These are phyloP conservation scores for Macadamia tetraphylla DNA, from an alignment of 164 flowering plant species.

Conservation along the genomic window DNA sequence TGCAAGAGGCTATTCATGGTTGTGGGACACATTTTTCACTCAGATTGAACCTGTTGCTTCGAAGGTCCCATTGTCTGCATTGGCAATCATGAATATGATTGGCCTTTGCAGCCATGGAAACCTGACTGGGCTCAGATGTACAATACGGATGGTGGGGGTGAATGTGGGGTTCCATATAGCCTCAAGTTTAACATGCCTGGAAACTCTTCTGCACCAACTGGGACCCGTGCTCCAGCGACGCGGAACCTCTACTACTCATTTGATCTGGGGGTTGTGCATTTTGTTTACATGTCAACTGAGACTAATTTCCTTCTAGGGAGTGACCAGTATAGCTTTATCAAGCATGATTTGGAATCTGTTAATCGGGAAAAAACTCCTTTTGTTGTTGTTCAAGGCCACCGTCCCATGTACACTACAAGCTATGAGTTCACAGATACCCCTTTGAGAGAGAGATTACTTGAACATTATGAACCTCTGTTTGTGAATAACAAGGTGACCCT, in stretches of 20 bases:
- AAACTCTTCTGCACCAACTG: slow-evolving; percentile 75
- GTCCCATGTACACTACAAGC: slow-evolving; percentile 99
- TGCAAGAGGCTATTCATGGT: slow-evolving; percentile 92
- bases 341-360: slow-evolving; percentile 69
- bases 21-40: slow-evolving; percentile 88
- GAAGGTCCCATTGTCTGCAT: slow-evolving; percentile 81
- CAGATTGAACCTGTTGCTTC: slow-evolving; percentile 90
- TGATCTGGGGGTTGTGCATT: slow-evolving; percentile 73
- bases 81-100: slow-evolving; percentile 96
- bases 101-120: slow-evolving; percentile 92
- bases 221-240: slow-evolving; percentile 66
- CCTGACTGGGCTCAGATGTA: slow-evolving; percentile 75
- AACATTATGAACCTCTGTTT: slow-evolving; percentile 73
- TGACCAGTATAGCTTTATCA: slow-evolving; percentile 59
- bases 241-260: slow-evolving; percentile 80
- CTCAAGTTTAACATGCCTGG: slow-evolving; percentile 93
- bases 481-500: slow-evolving; percentile 76
- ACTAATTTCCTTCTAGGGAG: slow-evolving; percentile 91
- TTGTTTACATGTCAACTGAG: slow-evolving; percentile 87
- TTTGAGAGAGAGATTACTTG: slow-evolving; percentile 50
- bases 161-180: slow-evolving; percentile 96
- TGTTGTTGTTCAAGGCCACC: slow-evolving; percentile 90
- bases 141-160: slow-evolving; percentile 87
- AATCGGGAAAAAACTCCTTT: slow-evolving; percentile 73
- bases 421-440: slow-evolving; percentile 53